Conservation (phyloP, 495 filamentous ascomycete species). For the Pyrenopolyporus hunteri region DNA sequence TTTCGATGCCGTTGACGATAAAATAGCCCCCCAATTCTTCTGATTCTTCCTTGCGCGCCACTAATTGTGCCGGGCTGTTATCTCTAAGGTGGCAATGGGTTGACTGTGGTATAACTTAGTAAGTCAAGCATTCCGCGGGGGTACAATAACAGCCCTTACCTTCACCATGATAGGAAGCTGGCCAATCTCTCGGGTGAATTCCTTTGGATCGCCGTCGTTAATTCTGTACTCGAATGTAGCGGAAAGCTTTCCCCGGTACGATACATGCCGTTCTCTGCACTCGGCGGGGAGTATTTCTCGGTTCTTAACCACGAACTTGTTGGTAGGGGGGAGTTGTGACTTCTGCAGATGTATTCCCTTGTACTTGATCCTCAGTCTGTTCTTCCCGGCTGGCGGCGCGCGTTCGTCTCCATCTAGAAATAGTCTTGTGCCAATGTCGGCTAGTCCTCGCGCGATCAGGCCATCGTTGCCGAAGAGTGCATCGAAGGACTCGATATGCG, state of each 20-base stretch:
- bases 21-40: conserved; percentile 95
- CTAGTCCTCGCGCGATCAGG: conserved; percentile 75
- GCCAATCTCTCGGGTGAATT: conserved; percentile 81
- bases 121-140: not conserved
- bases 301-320: conserved; percentile 77
- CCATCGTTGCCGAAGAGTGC: conserved; percentile 73
- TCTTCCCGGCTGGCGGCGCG: conserved; percentile 61
- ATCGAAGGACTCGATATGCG: conserved; percentile 96
- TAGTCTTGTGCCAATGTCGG: conserved; percentile 87
- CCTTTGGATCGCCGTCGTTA: conserved; percentile 82
- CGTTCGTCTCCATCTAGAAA: conserved; percentile 79
- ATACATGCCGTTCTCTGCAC: conserved; percentile 90
- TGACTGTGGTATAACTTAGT: conserved; percentile 57
- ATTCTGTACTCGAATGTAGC: conserved; percentile 80
- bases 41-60: conserved; percentile 86
- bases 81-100: conserved; percentile 90
- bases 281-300: conserved; percentile 90
- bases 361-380: conserved; percentile 74
- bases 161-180: conserved; percentile 92
- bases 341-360: conserved; percentile 80
- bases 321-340: conserved; percentile 71
- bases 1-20: conserved; percentile 94
- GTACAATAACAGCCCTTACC: conserved; percentile 52
- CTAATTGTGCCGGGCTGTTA: conserved; percentile 78
- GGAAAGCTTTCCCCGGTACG: conserved; percentile 86